Conservation (phyloP, 306 rosid species). For the cucumber (Cucumis sativus) region DNA sequence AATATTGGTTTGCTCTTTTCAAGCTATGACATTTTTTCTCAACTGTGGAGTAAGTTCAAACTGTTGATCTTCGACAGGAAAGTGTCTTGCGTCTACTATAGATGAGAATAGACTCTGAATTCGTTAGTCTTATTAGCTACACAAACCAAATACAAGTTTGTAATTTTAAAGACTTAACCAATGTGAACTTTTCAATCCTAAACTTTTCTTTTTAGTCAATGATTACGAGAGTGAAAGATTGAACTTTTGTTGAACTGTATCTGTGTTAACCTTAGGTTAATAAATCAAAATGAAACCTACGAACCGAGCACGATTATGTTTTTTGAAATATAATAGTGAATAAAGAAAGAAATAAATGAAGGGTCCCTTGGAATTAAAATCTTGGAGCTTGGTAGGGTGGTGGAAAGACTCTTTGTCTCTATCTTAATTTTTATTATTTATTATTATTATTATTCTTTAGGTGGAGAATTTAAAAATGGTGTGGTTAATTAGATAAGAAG, state of each 20-base stretch:
- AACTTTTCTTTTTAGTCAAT: background rate
- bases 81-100: background rate
- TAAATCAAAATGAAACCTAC: background rate
- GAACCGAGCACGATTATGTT: background rate
- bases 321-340: background rate
- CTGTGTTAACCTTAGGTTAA: too few species aligned
- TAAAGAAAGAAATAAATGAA: background rate
- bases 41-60: too few species aligned
- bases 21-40: too few species aligned
- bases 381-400: background rate
- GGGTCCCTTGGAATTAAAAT: background rate
- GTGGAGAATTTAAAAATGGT: background rate
- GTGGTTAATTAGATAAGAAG: background rate
- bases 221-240: background rate
- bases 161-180: too few species aligned
- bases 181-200: background rate
- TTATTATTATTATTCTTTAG: background rate
- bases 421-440: background rate
- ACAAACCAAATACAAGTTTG: background rate
- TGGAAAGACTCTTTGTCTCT: background rate
- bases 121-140: too few species aligned
- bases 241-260: too few species aligned
- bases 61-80: background rate
- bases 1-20: too few species aligned
- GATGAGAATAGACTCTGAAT: background rate